Conservation (phyloP, 129 eudicot genomes). For the Scalesia atractyloides region DNA sequence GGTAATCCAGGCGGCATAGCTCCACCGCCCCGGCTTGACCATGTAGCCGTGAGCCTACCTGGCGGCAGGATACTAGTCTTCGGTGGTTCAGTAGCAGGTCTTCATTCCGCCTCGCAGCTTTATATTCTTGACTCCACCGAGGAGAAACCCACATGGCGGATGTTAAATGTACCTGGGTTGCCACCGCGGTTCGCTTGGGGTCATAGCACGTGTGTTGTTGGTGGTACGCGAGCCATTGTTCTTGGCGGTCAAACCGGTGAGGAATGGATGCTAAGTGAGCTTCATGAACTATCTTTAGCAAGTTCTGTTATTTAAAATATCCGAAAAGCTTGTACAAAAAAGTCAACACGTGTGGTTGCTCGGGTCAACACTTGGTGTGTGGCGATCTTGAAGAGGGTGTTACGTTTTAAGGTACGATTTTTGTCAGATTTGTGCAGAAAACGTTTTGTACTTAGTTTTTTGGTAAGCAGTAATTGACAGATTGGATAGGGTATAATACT, state of each 20-base stretch:
- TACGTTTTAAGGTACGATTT: slow-evolving; percentile 24
- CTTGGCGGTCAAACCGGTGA: slow-evolving; percentile 81
- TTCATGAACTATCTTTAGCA: slow-evolving; percentile 76
- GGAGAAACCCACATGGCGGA: slow-evolving; percentile 80
- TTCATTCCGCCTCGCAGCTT: slow-evolving; percentile 81
- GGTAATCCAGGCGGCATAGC: slow-evolving; percentile 82
- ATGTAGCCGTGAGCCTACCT: slow-evolving; percentile 85
- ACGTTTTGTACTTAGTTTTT: slow-evolving; percentile 28
- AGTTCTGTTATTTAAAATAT: slow-evolving; percentile 40
- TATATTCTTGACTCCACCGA: slow-evolving; percentile 78
- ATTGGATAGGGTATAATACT: slow-evolving; percentile 33
- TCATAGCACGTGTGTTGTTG: slow-evolving; percentile 73
- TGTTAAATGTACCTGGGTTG: slow-evolving; percentile 65
- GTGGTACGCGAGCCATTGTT: slow-evolving; percentile 71
- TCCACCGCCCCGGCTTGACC: slow-evolving; percentile 85
- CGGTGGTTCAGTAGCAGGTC: slow-evolving; percentile 91
- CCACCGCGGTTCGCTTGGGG: slow-evolving; percentile 81
- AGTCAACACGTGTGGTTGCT: slow-evolving; percentile 20
- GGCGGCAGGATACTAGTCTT: slow-evolving; percentile 81
- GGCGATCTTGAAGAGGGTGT: slow-evolving; percentile 5
- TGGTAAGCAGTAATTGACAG: slow-evolving; percentile 43
- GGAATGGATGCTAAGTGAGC: slow-evolving; percentile 81
- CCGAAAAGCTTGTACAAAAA: slow-evolving; percentile 1
- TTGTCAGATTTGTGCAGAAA: slow-evolving; percentile 43
- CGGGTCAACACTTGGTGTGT: slow-evolving; percentile 4